Evolutionary conservation across 2,329 filamentous ascomycete species (phyloP).

Genomic region (Lecanosticta acicola): DNA sequence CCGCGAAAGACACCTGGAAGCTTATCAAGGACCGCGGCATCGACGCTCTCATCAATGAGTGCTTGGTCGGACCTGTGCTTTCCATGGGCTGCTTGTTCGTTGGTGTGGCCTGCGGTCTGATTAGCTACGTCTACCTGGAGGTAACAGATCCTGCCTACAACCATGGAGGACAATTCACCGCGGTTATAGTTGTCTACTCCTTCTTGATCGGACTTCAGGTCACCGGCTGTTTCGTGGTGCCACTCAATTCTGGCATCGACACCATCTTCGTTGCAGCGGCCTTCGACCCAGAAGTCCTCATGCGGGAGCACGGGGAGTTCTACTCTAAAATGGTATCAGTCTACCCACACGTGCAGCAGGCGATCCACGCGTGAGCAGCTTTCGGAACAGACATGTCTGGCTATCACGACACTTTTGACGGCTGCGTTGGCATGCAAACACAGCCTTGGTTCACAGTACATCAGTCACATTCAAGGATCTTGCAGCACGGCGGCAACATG

Average conservation of each 20-base stretch:
- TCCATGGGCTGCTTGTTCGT: conserved; percentile 68
- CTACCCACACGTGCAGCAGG: conserved; percentile 70
- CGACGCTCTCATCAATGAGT: conserved; percentile 85
- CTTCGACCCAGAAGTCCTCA: conserved; percentile 66
- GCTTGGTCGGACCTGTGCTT: conserved; percentile 56
- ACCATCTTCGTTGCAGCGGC: conserved; percentile 81
- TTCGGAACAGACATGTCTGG: not conserved
- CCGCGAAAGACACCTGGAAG: conserved; percentile 82
- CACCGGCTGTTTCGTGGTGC: conserved; percentile 82
- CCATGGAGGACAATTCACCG: conserved; percentile 58
- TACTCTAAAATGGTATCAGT: conserved; percentile 73
- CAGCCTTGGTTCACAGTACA: not conserved
- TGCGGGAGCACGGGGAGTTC: conserved; percentile 73
- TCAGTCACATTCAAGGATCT: not conserved
- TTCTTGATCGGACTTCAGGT: conserved; percentile 90
- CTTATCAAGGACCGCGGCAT: conserved; percentile 63
- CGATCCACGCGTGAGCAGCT: conserved; percentile 45
- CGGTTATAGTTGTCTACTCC: conserved; percentile 74
- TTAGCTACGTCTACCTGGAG: conserved; percentile 80
- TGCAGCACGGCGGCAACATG: not conserved
- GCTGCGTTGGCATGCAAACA: not conserved
- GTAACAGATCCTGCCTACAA: conserved; percentile 81
- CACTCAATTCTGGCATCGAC: conserved; percentile 80
- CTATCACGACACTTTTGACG: not conserved
- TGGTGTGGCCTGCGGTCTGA: conserved; percentile 71